A percentile compares a stretch with the other conserved stretches of the same genome.
phyloP scores from a whole-genome alignment of 1,284 basidiomycete genomes.

The Termitomyces sp. region DNA sequence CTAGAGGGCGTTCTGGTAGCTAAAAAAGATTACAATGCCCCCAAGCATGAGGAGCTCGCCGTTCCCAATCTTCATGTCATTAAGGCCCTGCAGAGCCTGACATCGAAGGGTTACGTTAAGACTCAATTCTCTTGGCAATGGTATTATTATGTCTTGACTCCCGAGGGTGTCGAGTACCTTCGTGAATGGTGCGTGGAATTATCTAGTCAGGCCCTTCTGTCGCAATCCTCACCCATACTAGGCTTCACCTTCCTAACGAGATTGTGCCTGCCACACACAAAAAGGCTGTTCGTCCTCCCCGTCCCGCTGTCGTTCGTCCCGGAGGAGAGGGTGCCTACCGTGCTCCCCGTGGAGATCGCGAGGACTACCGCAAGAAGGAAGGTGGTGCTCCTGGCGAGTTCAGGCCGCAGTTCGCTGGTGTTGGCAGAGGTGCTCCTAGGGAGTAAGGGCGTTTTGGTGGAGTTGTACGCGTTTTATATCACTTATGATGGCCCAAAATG shows the following conservation, averaged over 20 bases:
- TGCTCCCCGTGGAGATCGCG: slow-evolving; percentile 82
- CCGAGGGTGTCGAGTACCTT: slow-evolving; percentile 93
- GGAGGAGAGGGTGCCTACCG: slow-evolving; percentile 78
- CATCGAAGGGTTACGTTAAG: slow-evolving; percentile 94
- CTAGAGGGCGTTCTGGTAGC: slow-evolving; percentile 97
- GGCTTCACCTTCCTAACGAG: slow-evolving; percentile 88
- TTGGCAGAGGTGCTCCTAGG: slow-evolving; percentile 79
- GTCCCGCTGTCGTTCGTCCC: slow-evolving; percentile 67
- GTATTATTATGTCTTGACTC: slow-evolving; percentile 93
- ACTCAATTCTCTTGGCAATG: slow-evolving; percentile 97
- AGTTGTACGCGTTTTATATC: slow-evolving; percentile 16
- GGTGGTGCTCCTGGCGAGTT: slow-evolving; percentile 73
- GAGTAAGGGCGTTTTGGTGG: slow-evolving; percentile 27
- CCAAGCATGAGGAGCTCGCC: slow-evolving; percentile 96
- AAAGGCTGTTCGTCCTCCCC: slow-evolving; percentile 78
- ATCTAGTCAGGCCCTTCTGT: too few species aligned
- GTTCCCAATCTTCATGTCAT: slow-evolving; percentile 98
- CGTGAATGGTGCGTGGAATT: slow-evolving; percentile 71
- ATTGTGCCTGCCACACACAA: slow-evolving; percentile 96
- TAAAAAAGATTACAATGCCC: slow-evolving; percentile 98
- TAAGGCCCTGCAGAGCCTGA: slow-evolving; percentile 98
- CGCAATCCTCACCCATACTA: slow-evolving; percentile 23
- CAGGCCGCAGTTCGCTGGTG: slow-evolving; percentile 80
- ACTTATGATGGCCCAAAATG: slow-evolving; percentile 22
- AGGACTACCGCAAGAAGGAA: slow-evolving; percentile 88